Conservation (phyloP, 345 rosid species). For the Jatropha curcas region DNA sequence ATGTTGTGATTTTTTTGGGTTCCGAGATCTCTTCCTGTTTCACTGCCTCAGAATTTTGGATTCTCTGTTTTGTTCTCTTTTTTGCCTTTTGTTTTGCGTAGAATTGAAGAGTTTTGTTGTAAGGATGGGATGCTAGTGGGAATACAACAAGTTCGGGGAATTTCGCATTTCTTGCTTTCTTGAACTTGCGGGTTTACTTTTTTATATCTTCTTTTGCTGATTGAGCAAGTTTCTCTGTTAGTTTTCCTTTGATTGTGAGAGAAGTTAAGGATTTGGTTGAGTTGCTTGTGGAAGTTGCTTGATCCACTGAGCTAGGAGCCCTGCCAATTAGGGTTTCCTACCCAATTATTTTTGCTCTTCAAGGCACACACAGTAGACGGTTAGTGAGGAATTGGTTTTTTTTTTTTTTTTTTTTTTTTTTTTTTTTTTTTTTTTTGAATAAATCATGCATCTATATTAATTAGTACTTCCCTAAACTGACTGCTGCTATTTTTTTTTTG, state of each 20-base stretch:
- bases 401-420: not conserved
- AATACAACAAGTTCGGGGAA: constrained; percentile 12
- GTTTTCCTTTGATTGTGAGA: constrained; percentile 17
- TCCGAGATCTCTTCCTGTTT: constrained; percentile 19
- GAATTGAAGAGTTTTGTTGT: constrained; percentile 26
- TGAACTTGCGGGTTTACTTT: constrained; percentile 14
- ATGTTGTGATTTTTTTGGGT: not conserved
- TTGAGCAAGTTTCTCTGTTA: constrained; percentile 7
- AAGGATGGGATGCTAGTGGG: constrained; percentile 15
- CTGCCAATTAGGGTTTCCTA: constrained; percentile 11
- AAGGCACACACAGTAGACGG: constrained; percentile 9
- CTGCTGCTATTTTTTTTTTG: not conserved
- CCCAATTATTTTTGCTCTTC: not conserved
- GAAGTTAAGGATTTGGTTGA: constrained; percentile 29
- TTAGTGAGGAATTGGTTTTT: constrained; percentile 17
- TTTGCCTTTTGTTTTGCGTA: constrained; percentile 18
- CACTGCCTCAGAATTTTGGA: constrained; percentile 16
- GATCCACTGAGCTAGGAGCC: constrained; percentile 17
- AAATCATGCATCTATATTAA: not conserved
- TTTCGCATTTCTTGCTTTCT: constrained; percentile 13
- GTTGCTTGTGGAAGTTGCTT: constrained; percentile 10
- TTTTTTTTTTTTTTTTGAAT: not conserved
- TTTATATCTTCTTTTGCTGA: constrained; percentile 1
- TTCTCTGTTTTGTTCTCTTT: constrained; percentile 10
- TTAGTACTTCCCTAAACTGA: not conserved